Conservation (phyloP, 2,329 filamentous ascomycete species). For the Dothideomycetes sp. region DNA sequence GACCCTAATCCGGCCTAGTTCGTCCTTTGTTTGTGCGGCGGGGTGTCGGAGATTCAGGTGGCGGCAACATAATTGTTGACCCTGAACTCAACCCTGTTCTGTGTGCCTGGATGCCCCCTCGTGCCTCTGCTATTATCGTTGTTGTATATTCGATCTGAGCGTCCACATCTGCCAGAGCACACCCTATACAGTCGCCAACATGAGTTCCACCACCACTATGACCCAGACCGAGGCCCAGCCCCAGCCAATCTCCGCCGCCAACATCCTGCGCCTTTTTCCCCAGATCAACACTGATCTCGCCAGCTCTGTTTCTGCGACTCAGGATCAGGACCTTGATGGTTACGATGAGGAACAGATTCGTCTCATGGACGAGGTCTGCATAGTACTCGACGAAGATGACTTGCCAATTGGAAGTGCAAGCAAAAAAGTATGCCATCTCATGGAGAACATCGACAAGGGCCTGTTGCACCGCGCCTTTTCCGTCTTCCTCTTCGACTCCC, state of each 20-base stretch:
- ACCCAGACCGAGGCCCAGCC: slow-evolving; percentile 21
- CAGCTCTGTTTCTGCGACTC: slow-evolving; percentile 44
- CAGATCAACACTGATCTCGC: slow-evolving; percentile 58
- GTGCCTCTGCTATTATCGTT: too few relatives aligned
- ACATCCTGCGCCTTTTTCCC: slow-evolving; percentile 78
- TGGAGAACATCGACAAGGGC: slow-evolving; percentile 96
- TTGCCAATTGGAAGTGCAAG: slow-evolving; percentile 87
- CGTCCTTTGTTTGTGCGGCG: too few relatives aligned
- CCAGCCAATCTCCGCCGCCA: slow-evolving; percentile 68
- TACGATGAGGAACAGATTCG: slow-evolving; percentile 97
- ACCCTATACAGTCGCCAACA: slow-evolving; percentile 12
- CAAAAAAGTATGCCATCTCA: slow-evolving; percentile 97
- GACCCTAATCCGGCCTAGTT: not conserved
- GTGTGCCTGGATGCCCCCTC: too few relatives aligned
- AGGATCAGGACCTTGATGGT: slow-evolving; percentile 63
- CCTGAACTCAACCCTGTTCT: too few relatives aligned
- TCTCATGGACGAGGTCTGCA: slow-evolving; percentile 98
- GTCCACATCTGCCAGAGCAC: too few relatives aligned
- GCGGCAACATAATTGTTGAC: too few relatives aligned
- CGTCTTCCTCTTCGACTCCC: slow-evolving; percentile 90
- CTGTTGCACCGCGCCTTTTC: slow-evolving; percentile 96
- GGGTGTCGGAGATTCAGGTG: too few relatives aligned
- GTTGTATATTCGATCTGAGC: too few relatives aligned
- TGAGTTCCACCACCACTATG: slow-evolving; percentile 21
- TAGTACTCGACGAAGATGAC: slow-evolving; percentile 88